Evolutionary conservation across 345 rosid species (phyloP), one percentile per base, ranked within the genome.

Genomic region (Aquilaria sinensis): DNA sequence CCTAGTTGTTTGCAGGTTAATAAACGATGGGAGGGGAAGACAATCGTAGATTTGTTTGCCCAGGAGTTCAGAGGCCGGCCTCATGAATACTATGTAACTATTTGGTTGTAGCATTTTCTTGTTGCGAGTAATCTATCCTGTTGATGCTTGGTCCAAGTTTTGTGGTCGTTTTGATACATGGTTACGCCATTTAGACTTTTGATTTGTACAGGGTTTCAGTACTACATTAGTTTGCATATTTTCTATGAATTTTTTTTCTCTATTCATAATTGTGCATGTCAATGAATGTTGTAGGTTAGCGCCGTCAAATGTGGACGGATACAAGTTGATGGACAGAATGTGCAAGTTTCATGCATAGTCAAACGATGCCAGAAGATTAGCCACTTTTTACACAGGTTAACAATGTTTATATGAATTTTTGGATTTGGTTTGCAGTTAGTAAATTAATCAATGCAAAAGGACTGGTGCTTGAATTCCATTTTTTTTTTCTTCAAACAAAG

Each of bases 11-110:
- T 29, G 15, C 72, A 93, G 98, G 96, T 79, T 63, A 88, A 90
- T 66, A 86, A 85, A 58, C 91, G 97, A 8, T 90, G 97, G 96
- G 81, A 88, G 2, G 99, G 96, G 51, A 94, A 94, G 74, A 81
- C 90, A 6, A 85, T 94, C 2, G 96, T 88, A 12, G 96, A 90
- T 73, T 87, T 88, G 73, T 94, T 90, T 51, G 84, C 97, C 0
- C 86, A 94, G 9, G 97, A 90, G 66, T 94, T 94, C 74, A 81
- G 77, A 78, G 97, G 97, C 66, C 75, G 99, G 23, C 81, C 83
- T 57, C 83, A 83, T 68, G 95, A 90, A 11, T 94, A 90, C 72
- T 90, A 90, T 75, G 51, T 15, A 46, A 49, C 34, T 49, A 32
- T 33, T 50, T 33, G 43, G 9, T 48, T 15, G 23, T 15, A 23